phyloP scores from a whole-genome alignment of 805 yeast species.

The Nakazawaea siamensis region DNA sequence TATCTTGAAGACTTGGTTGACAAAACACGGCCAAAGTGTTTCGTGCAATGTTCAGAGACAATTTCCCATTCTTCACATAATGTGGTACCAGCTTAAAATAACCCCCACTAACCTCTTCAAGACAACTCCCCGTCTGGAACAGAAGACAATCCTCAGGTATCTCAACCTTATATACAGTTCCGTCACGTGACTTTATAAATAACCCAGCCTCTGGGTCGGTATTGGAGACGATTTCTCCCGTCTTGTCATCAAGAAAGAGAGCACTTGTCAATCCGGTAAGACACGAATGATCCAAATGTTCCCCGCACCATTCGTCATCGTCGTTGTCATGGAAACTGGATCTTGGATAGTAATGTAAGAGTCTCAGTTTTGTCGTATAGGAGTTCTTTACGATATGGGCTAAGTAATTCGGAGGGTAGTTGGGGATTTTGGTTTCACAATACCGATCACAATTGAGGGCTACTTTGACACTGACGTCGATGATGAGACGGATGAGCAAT shows the following conservation, averaged over 20 bases:
- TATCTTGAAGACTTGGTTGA: conserved; percentile 47
- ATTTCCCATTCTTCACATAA: conserved; percentile 36
- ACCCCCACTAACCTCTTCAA: conserved; percentile 40
- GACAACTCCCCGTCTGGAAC: conserved; percentile 53
- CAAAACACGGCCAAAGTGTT: conserved; percentile 56
- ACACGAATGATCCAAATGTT: conserved; percentile 53
- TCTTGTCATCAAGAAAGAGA: conserved; percentile 33
- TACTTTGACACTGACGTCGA: conserved; percentile 37
- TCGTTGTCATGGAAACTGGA: conserved; percentile 3
- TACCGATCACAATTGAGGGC: conserved; percentile 48
- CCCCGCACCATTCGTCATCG: conserved; percentile 50
- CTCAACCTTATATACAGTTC: conserved; percentile 36
- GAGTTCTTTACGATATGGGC: conserved; percentile 37
- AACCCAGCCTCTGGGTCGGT: conserved; percentile 39
- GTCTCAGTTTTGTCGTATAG: conserved; percentile 49
- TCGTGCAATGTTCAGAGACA: conserved; percentile 26
- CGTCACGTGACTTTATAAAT: conserved; percentile 38
- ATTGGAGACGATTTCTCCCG: conserved; percentile 16
- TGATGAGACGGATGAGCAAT: conserved; percentile 33
- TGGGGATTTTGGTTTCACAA: conserved; percentile 20
- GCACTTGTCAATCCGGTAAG: conserved; percentile 53
- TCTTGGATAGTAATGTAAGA: conserved; percentile 44
- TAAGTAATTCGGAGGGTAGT: conserved; percentile 29
- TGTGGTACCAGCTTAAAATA: conserved; percentile 53
- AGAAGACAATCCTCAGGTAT: conserved; percentile 51